These are phyloP conservation scores for Xerocomus cyaneibrunnescens DNA, from an alignment of 1,284 basidiomycete genomes.

Conservation along the genomic window DNA sequence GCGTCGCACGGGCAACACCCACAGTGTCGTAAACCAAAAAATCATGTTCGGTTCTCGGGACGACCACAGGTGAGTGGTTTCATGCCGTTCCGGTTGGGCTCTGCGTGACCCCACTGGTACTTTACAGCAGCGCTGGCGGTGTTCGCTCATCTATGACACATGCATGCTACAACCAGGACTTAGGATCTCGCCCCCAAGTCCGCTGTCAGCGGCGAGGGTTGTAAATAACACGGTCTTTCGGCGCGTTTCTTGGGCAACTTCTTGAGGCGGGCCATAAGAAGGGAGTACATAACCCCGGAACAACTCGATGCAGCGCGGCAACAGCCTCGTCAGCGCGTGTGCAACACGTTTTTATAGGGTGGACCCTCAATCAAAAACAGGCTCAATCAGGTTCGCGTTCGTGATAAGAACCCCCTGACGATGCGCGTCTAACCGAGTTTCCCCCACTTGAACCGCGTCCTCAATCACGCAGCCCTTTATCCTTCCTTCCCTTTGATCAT, in stretches of 20 bases:
- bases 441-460: background rate
- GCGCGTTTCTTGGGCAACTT: slow-evolving; percentile 21
- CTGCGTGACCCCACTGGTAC: no score
- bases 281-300: slow-evolving; percentile 20
- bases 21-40: no score
- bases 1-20: no score
- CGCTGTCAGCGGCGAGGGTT: slow-evolving; percentile 19
- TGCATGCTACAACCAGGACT: background rate
- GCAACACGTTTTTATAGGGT: slow-evolving; percentile 40
- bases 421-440: slow-evolving; percentile 10
- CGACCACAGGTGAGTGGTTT: slow-evolving; percentile 7
- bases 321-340: slow-evolving; percentile 37
- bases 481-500: slow-evolving; percentile 8
- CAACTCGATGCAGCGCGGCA: slow-evolving; percentile 28
- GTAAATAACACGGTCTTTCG: slow-evolving; percentile 1
- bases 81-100: background rate
- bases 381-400: slow-evolving; percentile 25
- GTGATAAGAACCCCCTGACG: slow-evolving; percentile 32
- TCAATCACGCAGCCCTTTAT: background rate
- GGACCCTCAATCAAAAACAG: slow-evolving; percentile 38
- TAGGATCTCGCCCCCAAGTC: slow-evolving; percentile 2
- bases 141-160: background rate
- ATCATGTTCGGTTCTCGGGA: no score
- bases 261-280: slow-evolving; percentile 27
- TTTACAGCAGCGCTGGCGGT: slow-evolving; percentile 22